Conservation (phyloP, 2,329 filamentous ascomycete genomes). For the Apiospora aurea region DNA sequence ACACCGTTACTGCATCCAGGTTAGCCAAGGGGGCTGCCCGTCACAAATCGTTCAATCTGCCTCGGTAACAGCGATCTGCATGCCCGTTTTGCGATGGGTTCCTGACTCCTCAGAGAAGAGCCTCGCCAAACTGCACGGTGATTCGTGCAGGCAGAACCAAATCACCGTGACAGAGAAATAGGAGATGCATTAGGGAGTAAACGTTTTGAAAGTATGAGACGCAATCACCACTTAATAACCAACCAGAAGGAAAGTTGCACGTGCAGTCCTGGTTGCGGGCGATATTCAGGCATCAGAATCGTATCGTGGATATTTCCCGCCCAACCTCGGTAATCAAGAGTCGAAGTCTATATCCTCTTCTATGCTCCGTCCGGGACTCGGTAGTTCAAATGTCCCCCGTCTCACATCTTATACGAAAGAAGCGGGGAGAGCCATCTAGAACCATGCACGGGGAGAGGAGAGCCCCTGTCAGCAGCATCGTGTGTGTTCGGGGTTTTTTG, state of each 20-base stretch:
- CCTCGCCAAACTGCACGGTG: background rate
- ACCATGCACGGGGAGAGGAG: background rate
- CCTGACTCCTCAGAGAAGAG: background rate
- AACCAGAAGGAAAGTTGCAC: too few relatives aligned
- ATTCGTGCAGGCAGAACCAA: background rate
- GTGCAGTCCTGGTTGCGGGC: too few relatives aligned
- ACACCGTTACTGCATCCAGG: background rate
- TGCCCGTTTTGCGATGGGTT: background rate
- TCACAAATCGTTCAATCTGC: background rate
- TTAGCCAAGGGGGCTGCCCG: background rate
- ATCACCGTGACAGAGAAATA: conserved; percentile 1
- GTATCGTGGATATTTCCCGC: too few relatives aligned
- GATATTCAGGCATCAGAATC: too few relatives aligned
- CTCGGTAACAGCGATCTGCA: conserved; percentile 15
- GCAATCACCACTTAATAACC: background rate
- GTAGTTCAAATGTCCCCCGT: background rate
- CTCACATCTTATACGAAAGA: background rate
- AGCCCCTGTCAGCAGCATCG: background rate
- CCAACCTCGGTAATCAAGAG: background rate
- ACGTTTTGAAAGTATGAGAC: background rate
- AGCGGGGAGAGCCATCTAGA: conserved; percentile 11
- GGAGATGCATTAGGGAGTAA: background rate
- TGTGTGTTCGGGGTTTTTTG: background rate
- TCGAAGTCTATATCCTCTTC: background rate
- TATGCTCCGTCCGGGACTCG: background rate